phyloP scores from a whole-genome alignment of 805 yeast genomes.

The Zygosaccharomyces rouxii region DNA sequence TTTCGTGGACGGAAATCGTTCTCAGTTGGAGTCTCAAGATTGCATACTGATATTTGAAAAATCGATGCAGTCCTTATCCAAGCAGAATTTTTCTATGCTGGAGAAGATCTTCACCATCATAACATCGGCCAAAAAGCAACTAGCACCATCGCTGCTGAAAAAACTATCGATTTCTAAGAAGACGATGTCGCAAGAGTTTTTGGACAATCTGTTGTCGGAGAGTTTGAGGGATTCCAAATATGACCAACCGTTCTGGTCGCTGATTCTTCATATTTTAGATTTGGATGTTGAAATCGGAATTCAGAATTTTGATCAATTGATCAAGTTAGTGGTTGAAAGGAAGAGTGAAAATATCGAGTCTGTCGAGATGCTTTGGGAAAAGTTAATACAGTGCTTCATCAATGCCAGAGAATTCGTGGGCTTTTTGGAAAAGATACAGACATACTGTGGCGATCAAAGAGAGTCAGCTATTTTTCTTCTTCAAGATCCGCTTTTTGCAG shows the following conservation, averaged over 20 bases:
- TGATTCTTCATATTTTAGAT: constrained; percentile 45
- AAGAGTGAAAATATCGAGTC: constrained; percentile 7
- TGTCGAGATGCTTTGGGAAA: constrained; percentile 24
- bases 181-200: constrained; percentile 49
- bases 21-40: constrained; percentile 9
- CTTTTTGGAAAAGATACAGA: constrained; percentile 47
- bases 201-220: constrained; percentile 31
- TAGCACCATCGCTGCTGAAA: constrained; percentile 43
- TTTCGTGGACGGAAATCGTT: constrained; percentile 17
- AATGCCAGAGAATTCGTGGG: constrained; percentile 54
- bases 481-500: constrained; percentile 32
- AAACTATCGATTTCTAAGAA: constrained; percentile 49
- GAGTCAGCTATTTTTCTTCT: constrained; percentile 15
- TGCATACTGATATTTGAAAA: constrained; percentile 20
- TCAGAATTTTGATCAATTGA: constrained; percentile 33
- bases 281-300: constrained; percentile 60
- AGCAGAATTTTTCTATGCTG: constrained; percentile 29
- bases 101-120: constrained; percentile 48
- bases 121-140: constrained; percentile 36
- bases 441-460: constrained; percentile 13
- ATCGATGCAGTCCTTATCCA: constrained; percentile 23
- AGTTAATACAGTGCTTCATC: constrained; percentile 44
- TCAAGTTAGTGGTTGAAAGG: constrained; percentile 12
- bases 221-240: constrained; percentile 9
- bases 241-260: constrained; percentile 38